A percentile compares a stretch with the other conserved stretches of the same genome.
Evolutionary conservation across 257 asterid genomes (phyloP).

Genomic region (Parsonsia alboflavescens): DNA sequence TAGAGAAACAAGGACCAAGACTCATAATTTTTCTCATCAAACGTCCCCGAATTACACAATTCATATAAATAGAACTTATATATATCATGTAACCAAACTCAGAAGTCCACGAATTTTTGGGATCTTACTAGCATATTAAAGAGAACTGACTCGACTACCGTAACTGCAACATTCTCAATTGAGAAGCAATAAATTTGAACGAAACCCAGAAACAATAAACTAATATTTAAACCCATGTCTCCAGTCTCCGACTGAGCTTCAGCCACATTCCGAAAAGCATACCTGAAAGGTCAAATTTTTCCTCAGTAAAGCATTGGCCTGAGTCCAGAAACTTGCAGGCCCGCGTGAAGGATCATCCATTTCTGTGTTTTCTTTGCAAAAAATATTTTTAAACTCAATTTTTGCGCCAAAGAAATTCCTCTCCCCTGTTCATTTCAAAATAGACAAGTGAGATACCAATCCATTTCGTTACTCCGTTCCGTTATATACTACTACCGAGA

Average conservation of each 20-base stretch:
- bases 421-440: neutral
- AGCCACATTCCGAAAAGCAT: slow-evolving; percentile 4
- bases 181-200: neutral
- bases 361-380: neutral
- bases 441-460: neutral
- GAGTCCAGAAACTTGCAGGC: slow-evolving; percentile 72
- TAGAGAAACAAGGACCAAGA: neutral
- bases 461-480: neutral
- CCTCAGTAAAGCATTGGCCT: slow-evolving; percentile 84
- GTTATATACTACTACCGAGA: neutral
- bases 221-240: neutral
- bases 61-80: neutral
- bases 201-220: slow-evolving; percentile 4
- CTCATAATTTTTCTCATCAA: neutral
- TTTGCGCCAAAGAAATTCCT: slow-evolving; percentile 3
- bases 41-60: neutral
- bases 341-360: slow-evolving; percentile 45
- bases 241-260: neutral
- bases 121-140: neutral
- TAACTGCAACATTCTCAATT: neutral
- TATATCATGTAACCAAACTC: neutral
- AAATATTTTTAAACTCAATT: neutral
- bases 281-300: slow-evolving; percentile 91
- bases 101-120: neutral
- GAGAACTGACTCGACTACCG: neutral